These are phyloP conservation scores for Didymella segeticola DNA, from an alignment of 2,329 filamentous ascomycete species.

Conservation along the genomic window DNA sequence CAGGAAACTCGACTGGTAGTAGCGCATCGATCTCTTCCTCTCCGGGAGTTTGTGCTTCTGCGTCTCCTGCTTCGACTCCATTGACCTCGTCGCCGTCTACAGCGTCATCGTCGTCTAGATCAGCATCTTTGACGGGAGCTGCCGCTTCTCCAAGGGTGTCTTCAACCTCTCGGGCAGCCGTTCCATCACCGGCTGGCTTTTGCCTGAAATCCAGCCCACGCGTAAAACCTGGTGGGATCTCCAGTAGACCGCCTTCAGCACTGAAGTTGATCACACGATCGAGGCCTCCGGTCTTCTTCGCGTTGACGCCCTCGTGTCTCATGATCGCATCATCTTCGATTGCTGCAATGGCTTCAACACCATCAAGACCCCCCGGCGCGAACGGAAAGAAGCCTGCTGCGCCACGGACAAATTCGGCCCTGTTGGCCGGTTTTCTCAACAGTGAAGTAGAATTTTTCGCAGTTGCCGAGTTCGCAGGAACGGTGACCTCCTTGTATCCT, in stretches of 20 bases:
- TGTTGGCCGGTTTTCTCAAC: conserved; percentile 80
- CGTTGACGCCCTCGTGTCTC: conserved; percentile 52
- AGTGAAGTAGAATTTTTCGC: conserved; percentile 96
- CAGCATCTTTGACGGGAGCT: conserved; percentile 32
- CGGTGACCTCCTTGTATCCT: conserved; percentile 91
- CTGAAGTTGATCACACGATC: conserved; percentile 86
- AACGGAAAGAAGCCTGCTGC: conserved; percentile 95
- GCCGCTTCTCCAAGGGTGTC: conserved; percentile 63
- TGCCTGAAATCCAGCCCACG: conserved; percentile 78
- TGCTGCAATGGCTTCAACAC: conserved; percentile 83
- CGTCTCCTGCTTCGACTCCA: conserved; percentile 50
- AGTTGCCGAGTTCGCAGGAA: conserved; percentile 85
- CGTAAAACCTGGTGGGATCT: conserved; percentile 80
- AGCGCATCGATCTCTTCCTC: conserved; percentile 80
- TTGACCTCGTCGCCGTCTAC: conserved; percentile 32
- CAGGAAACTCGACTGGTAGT: conserved; percentile 90
- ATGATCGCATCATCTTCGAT: conserved; percentile 77
- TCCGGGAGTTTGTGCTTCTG: conserved; percentile 53
- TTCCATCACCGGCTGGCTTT: conserved; percentile 62
- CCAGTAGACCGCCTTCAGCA: conserved; percentile 76
- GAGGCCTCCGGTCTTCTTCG: conserved; percentile 61
- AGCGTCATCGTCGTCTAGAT: conserved; percentile 34
- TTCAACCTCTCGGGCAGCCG: conserved; percentile 74
- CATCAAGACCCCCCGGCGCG: conserved; percentile 86
- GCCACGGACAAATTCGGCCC: conserved; percentile 90